Evolutionary conservation across 768 basidiomycete genomes (phyloP).

Genomic region (Tylopilus sp.): DNA sequence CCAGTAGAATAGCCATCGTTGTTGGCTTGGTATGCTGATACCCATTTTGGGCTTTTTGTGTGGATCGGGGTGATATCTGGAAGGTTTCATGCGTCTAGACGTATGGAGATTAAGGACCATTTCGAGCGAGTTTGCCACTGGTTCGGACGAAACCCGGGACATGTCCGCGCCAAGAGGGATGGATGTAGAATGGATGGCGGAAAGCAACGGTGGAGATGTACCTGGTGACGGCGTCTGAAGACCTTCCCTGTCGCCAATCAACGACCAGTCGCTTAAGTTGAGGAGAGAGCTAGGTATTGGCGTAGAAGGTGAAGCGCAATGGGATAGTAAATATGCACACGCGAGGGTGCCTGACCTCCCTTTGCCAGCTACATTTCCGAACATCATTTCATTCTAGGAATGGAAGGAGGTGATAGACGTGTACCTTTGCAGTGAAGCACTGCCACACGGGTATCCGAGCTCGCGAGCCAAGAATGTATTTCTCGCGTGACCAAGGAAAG

Average conservation of each 20-base stretch:
- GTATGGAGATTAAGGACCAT: slow-evolving; percentile 68
- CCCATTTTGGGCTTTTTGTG: slow-evolving; percentile 46
- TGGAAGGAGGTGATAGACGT: not conserved
- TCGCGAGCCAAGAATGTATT: slow-evolving; percentile 69
- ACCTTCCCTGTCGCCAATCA: slow-evolving; percentile 21
- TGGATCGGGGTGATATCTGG: slow-evolving; percentile 11
- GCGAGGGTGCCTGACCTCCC: slow-evolving; percentile 86
- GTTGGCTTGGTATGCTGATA: slow-evolving; percentile 79
- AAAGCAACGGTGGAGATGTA: not conserved
- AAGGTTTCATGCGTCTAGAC: slow-evolving; percentile 59
- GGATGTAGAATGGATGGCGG: not conserved
- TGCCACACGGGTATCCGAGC: slow-evolving; percentile 61
- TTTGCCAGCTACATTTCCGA: slow-evolving; percentile 55
- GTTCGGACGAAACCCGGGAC: slow-evolving; percentile 16
- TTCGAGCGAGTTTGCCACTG: slow-evolving; percentile 38
- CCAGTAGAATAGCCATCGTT: slow-evolving; percentile 80
- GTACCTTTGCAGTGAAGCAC: slow-evolving; percentile 88
- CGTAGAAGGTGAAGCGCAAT: slow-evolving; percentile 45
- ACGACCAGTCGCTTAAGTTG: slow-evolving; percentile 15
- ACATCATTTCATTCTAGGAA: slow-evolving; percentile 4
- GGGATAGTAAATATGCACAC: slow-evolving; percentile 74
- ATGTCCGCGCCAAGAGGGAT: slow-evolving; percentile 3
- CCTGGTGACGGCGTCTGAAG: slow-evolving; percentile 9
- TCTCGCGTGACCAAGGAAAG: slow-evolving; percentile 72
- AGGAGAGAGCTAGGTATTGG: slow-evolving; percentile 13